Conservation (phyloP, 2,329 filamentous ascomycete genomes). For the Diaporthe citriasiana region DNA sequence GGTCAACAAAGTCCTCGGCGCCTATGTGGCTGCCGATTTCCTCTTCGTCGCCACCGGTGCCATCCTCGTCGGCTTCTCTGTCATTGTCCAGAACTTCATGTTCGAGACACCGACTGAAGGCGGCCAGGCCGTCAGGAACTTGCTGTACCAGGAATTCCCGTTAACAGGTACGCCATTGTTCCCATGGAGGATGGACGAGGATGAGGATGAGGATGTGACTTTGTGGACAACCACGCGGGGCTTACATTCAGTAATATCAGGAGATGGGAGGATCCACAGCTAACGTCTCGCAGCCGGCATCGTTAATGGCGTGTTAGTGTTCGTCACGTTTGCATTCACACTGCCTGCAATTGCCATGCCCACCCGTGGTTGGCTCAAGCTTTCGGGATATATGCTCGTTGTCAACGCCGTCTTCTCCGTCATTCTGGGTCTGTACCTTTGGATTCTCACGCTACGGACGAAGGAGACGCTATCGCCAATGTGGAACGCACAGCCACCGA, state of each 20-base stretch:
- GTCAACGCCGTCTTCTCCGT: slow-evolving; percentile 75
- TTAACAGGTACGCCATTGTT: slow-evolving; percentile 57
- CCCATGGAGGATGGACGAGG: not conserved
- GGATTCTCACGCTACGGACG: slow-evolving; percentile 80
- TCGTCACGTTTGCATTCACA: slow-evolving; percentile 77
- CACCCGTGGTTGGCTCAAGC: slow-evolving; percentile 77
- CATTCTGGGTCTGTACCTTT: slow-evolving; percentile 75
- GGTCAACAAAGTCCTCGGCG: slow-evolving; percentile 68
- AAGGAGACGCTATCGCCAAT: slow-evolving; percentile 72
- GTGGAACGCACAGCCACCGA: slow-evolving; percentile 70
- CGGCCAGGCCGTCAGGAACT: slow-evolving; percentile 62
- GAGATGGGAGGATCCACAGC: not conserved
- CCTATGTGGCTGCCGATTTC: slow-evolving; percentile 62
- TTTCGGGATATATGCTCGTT: slow-evolving; percentile 75
- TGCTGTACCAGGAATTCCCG: slow-evolving; percentile 68
- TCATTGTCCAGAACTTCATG: slow-evolving; percentile 64
- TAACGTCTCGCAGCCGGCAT: slow-evolving; percentile 68
- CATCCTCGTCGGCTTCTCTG: slow-evolving; percentile 68
- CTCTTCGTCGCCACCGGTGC: slow-evolving; percentile 68
- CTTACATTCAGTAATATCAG: not conserved
- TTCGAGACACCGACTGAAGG: slow-evolving; percentile 60
- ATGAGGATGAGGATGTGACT: not conserved
- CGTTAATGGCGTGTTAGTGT: slow-evolving; percentile 79
- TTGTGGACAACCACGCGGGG: not conserved
- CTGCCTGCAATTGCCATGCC: slow-evolving; percentile 80